These are phyloP conservation scores for Linnemannia elongata DNA, from an alignment of 192 early-diverging fungal genomes.

Conservation along the genomic window DNA sequence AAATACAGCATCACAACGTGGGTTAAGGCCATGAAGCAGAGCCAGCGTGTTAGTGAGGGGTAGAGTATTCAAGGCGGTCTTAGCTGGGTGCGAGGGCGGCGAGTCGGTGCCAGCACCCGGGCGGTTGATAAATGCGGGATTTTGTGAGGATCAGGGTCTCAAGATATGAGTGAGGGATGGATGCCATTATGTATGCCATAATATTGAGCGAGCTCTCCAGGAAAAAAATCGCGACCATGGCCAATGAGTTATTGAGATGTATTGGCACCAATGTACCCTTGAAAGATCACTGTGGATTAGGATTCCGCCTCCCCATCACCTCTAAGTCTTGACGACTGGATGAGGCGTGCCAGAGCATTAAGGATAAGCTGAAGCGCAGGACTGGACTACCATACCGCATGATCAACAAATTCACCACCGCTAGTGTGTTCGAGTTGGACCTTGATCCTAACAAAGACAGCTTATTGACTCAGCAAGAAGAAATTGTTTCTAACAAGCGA, in stretches of 20 bases:
- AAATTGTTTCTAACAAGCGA: not conserved
- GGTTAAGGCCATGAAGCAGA: too few species aligned
- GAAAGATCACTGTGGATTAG: constrained; percentile 66
- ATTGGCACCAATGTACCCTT: constrained; percentile 67
- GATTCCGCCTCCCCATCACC: constrained; percentile 62
- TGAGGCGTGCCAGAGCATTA: constrained; percentile 12
- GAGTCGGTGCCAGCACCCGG: too few species aligned
- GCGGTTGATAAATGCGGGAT: too few species aligned
- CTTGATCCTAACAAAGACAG: constrained; percentile 36
- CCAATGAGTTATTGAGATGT: constrained; percentile 58
- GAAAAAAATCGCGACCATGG: constrained; percentile 68
- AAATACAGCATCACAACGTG: too few species aligned
- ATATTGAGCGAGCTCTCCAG: too few species aligned
- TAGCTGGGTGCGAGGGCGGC: too few species aligned
- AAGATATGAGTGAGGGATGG: too few species aligned
- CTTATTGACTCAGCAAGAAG: not conserved
- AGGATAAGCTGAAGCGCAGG: not conserved
- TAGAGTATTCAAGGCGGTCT: too few species aligned
- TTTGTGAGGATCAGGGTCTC: too few species aligned
- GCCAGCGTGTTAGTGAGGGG: too few species aligned
- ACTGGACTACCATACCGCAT: not conserved
- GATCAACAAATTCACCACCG: constrained; percentile 26
- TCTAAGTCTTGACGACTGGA: not conserved
- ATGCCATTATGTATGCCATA: too few species aligned
- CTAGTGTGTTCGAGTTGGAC: constrained; percentile 36